Percentiles rank a stretch among this genome's conserved stretches.
These are phyloP conservation scores for Monilinia aucupariae DNA, from an alignment of 2,329 filamentous ascomycete species.

Conservation along the genomic window DNA sequence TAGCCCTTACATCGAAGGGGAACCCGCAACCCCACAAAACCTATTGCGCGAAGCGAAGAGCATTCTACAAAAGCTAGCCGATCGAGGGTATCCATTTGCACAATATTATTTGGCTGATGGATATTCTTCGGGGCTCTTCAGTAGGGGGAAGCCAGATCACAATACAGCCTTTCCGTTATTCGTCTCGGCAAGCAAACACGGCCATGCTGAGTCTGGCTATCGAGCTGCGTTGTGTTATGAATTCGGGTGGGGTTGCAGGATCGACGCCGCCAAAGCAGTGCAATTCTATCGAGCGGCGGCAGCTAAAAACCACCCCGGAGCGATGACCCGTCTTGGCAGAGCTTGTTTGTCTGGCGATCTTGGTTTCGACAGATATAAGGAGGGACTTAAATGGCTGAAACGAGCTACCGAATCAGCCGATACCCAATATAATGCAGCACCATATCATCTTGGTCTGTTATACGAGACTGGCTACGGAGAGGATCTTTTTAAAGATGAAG, in stretches of 20 bases:
- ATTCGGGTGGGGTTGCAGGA: constrained; percentile 93
- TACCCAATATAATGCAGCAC: constrained; percentile 83
- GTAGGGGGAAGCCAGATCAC: constrained; percentile 87
- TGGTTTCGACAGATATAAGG: constrained; percentile 76
- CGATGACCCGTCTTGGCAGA: constrained; percentile 85
- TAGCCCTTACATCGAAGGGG: constrained; percentile 43
- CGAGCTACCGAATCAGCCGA: constrained; percentile 86
- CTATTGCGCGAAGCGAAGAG: constrained; percentile 81
- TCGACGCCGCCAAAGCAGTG: constrained; percentile 84
- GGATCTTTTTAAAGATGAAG: constrained; percentile 85
- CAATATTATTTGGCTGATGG: constrained; percentile 97
- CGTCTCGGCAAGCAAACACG: constrained; percentile 88
- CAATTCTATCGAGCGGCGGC: constrained; percentile 89
- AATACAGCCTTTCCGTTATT: constrained; percentile 90
- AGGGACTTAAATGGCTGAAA: constrained; percentile 96
- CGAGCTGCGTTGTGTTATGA: constrained; percentile 93
- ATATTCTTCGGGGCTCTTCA: constrained; percentile 89
- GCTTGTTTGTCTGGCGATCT: constrained; percentile 87
- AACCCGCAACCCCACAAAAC: constrained; percentile 54
- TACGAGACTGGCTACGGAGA: constrained; percentile 93
- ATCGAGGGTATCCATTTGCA: constrained; percentile 88
- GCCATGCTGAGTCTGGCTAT: constrained; percentile 93
- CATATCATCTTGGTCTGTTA: constrained; percentile 81
- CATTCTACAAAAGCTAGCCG: constrained; percentile 80
- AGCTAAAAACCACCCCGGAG: constrained; percentile 89